Base-by-base conservation (phyloP, 1,284 basidiomycete genomes). In the Ceratobasidium sp. region DNA sequence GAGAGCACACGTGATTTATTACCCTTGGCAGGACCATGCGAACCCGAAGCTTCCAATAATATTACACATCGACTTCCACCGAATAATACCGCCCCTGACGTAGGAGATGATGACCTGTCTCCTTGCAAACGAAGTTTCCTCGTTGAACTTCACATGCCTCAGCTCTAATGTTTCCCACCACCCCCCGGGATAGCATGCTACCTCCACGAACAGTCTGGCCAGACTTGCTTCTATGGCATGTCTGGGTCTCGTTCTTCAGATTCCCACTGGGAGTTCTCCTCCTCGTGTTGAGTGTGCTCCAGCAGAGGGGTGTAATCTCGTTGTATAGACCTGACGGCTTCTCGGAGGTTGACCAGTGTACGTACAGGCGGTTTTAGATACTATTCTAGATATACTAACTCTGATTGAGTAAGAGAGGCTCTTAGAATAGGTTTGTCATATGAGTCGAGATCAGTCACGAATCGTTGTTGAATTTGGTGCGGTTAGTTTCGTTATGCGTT, bases 141-240 rank as follows among this genome's bases (percentile, higher is more conserved):
- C 46, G 17, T 48, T 12, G 46, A 17, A 48, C 46, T 48, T 48
- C 46, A 48, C 46, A 48, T 48, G 46, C 46, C 17, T 17, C 10
- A 17, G 46, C 17, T 48, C 46, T 48, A 48, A 17, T 48, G 10
- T 17, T 48, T 48, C 46, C 46, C 46, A 48, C 46, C 17, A 10
- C 46, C 46, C 17, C 46, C 46, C 46, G 17, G 10, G 10, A 48
- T 17, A 56, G 64, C 74, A 73, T 33, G 56, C 28, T 57, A n/a
- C 46, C 46, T 48, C 46, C 46, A 48, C 46, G 46, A 48, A 48
- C 46, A 48, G 44, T 66, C 42, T 66, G 65, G 65, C 42, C 65
- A 52, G 65, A 66, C 44, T 20, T 66, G 44, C 65, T 66, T 13
- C 38, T 66, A 10, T 66, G 65, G 65, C 65, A 66, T 28, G 23